These are phyloP conservation scores for Cudoniella acicularis DNA, from an alignment of 495 filamentous ascomycete genomes.

Conservation along the genomic window DNA sequence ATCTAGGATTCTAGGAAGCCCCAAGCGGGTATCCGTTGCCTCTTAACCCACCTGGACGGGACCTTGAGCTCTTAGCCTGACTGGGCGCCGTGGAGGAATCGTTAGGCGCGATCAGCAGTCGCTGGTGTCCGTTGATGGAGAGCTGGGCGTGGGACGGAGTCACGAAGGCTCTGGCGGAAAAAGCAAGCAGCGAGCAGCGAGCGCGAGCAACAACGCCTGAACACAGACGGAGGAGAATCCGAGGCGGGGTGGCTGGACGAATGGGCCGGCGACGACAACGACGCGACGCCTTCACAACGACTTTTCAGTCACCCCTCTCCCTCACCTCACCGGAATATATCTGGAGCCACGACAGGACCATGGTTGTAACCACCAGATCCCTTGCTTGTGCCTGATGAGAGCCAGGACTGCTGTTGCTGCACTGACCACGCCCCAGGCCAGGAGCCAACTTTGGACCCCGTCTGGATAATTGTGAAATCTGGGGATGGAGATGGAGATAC, in stretches of 20 bases:
- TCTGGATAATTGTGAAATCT: not conserved
- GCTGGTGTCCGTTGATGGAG: no score
- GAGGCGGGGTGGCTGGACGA: slow-evolving; percentile 8
- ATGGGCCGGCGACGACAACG: slow-evolving; percentile 5
- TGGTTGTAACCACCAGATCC: not conserved
- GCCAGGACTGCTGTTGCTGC: no score
- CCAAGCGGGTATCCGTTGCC: not conserved
- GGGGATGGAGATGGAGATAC: not conserved
- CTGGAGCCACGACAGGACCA: not conserved
- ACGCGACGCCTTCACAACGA: not conserved
- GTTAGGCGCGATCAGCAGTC: not conserved
- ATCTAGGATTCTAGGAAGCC: not conserved
- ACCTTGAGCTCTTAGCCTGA: not conserved
- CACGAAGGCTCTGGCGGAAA: not conserved
- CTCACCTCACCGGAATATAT: not conserved
- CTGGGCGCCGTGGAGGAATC: not conserved
- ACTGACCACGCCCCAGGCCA: not conserved
- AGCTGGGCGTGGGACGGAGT: not conserved
- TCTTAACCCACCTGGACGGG: not conserved
- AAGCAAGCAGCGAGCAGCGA: not conserved
- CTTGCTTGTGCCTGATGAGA: not conserved
- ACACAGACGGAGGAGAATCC: not conserved
- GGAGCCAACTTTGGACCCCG: not conserved
- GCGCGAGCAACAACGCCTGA: not conserved
- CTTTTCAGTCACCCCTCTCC: not conserved